These are phyloP conservation scores for Hirsutella minnesotensis DNA, from an alignment of 2,329 filamentous ascomycete species.

Conservation along the genomic window DNA sequence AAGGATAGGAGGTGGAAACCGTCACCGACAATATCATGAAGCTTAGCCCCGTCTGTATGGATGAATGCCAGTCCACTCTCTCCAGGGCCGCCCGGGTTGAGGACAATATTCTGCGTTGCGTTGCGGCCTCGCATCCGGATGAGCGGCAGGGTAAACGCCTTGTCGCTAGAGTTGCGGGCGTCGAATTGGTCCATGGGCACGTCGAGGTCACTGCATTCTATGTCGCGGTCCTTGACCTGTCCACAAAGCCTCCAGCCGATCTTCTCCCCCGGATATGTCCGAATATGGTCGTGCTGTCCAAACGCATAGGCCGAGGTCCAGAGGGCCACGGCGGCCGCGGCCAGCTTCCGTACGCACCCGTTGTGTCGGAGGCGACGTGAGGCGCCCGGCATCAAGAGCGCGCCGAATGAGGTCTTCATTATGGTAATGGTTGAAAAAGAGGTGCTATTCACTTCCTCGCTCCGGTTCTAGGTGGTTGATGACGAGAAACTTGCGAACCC, in stretches of 20 bases:
- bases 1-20: conserved; percentile 33
- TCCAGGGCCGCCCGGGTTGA: conserved; percentile 38
- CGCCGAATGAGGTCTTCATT: background rate
- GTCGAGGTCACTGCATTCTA: conserved; percentile 30
- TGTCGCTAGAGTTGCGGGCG: conserved; percentile 15
- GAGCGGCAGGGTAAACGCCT: conserved; percentile 31
- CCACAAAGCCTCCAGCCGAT: too few species aligned
- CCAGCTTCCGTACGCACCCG: background rate
- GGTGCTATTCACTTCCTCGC: background rate
- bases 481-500: background rate
- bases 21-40: conserved; percentile 26
- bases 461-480: background rate
- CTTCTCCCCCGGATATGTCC: conserved; percentile 15
- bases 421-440: background rate
- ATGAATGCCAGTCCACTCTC: conserved; percentile 26
- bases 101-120: conserved; percentile 29
- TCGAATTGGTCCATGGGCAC: conserved; percentile 36
- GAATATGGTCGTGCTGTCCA: background rate
- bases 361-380: too few species aligned
- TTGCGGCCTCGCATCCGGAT: conserved; percentile 30
- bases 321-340: background rate
- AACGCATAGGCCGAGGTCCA: background rate
- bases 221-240: too few species aligned
- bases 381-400: background rate
- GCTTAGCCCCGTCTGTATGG: too few species aligned